These are phyloP conservation scores for Trifolium pratense DNA, from an alignment of 306 rosid species.

Conservation along the genomic window DNA sequence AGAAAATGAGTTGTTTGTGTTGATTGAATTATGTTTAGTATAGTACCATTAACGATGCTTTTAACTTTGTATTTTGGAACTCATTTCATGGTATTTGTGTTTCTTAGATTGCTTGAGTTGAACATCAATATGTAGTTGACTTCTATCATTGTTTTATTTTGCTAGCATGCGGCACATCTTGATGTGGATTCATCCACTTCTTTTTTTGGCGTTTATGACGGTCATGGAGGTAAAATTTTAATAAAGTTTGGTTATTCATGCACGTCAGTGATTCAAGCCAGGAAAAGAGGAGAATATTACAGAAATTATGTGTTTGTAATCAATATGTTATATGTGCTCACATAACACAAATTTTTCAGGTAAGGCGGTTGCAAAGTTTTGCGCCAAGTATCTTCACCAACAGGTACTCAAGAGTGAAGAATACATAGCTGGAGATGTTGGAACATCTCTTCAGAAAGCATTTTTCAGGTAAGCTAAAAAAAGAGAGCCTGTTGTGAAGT, in stretches of 20 bases:
- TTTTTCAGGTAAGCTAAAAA: conserved; percentile 68
- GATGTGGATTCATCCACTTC: conserved; percentile 83
- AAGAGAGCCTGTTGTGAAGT: neutral
- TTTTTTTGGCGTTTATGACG: conserved; percentile 91
- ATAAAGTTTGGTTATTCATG: neutral
- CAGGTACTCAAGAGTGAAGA: conserved; percentile 76
- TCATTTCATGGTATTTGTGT: neutral
- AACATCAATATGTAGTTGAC: conserved; percentile 19
- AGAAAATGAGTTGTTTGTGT: neutral
- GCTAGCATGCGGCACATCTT: conserved; percentile 90
- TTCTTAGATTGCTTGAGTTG: conserved; percentile 30
- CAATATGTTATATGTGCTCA: neutral
- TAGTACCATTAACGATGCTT: neutral
- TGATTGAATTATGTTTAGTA: neutral
- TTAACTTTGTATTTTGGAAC: conserved; percentile 12
- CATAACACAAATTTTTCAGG: conserved; percentile 54
- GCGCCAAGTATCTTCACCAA: conserved; percentile 88
- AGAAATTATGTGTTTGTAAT: neutral
- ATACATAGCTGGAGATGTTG: conserved; percentile 76
- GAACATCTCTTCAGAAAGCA: conserved; percentile 75
- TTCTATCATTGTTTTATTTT: conserved; percentile 36
- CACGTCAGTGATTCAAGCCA: no score
- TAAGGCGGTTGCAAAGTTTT: conserved; percentile 91
- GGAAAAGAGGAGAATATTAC: neutral
- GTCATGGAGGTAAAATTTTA: conserved; percentile 80